These are phyloP conservation scores for Trematosphaeria pertusa DNA, from an alignment of 2,329 filamentous ascomycete species.

Conservation along the genomic window DNA sequence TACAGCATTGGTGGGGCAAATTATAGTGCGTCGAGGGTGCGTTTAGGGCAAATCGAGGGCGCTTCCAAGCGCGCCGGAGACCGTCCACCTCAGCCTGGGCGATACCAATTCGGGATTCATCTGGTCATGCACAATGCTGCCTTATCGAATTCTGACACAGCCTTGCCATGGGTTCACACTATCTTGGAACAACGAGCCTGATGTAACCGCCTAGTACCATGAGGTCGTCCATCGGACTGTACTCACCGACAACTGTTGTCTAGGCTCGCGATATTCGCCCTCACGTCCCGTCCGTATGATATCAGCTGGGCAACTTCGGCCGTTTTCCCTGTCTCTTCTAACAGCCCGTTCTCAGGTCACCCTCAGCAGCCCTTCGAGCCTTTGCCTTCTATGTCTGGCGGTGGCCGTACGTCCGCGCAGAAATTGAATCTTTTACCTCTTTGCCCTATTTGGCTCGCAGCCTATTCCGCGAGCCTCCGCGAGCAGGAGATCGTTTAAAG, in stretches of 20 bases:
- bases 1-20: conserved; percentile 6
- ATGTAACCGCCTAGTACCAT: neutral
- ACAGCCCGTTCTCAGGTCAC: neutral
- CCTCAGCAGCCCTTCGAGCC: neutral
- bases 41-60: conserved; percentile 7
- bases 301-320: no score
- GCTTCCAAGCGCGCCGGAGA: neutral
- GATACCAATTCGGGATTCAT: neutral
- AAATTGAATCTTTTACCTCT: neutral
- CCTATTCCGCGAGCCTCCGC: neutral
- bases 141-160: neutral
- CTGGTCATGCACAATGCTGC: neutral
- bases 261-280: neutral
- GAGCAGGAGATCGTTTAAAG: neutral
- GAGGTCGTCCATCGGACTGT: neutral
- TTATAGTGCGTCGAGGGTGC: no score
- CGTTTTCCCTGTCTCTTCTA: no score
- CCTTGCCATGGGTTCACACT: neutral
- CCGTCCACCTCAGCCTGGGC: neutral
- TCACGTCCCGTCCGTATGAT: no score
- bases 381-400: neutral
- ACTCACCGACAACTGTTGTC: neutral
- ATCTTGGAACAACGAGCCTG: neutral
- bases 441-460: neutral
- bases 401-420: neutral